Evolutionary conservation across 768 basidiomycete species (phyloP).

Genomic region (Calocera cornea): DNA sequence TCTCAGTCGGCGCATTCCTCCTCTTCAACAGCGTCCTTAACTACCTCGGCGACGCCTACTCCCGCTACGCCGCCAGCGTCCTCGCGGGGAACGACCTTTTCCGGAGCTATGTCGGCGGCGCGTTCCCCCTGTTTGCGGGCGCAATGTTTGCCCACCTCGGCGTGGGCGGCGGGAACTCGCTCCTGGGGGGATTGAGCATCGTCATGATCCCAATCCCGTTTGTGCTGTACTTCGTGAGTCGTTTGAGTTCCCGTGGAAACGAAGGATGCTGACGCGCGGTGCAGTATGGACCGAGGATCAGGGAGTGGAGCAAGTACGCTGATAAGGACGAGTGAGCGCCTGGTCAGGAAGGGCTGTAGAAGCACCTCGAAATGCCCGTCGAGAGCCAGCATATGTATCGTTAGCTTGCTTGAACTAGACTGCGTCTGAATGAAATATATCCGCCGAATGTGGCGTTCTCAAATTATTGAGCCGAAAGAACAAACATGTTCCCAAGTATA

Average conservation of each 20-base stretch:
- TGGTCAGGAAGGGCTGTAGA: no score
- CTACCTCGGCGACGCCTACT: slow-evolving; percentile 20
- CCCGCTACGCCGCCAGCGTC: slow-evolving; percentile 23
- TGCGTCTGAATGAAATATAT: no score
- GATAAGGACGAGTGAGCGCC: not conserved
- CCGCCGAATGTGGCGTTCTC: no score
- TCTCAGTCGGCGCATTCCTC: slow-evolving; percentile 14
- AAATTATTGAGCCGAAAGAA: no score
- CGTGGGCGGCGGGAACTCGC: not conserved
- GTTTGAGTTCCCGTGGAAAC: not conserved
- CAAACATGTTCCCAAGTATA: no score
- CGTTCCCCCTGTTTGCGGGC: slow-evolving; percentile 4
- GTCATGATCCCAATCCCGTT: not conserved
- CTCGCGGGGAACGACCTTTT: slow-evolving; percentile 27
- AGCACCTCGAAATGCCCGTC: no score
- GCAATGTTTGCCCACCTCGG: not conserved
- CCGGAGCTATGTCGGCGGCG: slow-evolving; percentile 10
- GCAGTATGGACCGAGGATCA: not conserved
- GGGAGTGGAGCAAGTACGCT: not conserved
- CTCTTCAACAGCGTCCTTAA: slow-evolving; percentile 17
- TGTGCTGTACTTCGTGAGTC: not conserved
- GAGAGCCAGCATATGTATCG: no score
- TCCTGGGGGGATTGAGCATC: not conserved
- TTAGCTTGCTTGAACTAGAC: no score
- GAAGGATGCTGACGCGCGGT: not conserved